phyloP scores from a whole-genome alignment of 208 protist species.

The Trypanosoma mega region DNA sequence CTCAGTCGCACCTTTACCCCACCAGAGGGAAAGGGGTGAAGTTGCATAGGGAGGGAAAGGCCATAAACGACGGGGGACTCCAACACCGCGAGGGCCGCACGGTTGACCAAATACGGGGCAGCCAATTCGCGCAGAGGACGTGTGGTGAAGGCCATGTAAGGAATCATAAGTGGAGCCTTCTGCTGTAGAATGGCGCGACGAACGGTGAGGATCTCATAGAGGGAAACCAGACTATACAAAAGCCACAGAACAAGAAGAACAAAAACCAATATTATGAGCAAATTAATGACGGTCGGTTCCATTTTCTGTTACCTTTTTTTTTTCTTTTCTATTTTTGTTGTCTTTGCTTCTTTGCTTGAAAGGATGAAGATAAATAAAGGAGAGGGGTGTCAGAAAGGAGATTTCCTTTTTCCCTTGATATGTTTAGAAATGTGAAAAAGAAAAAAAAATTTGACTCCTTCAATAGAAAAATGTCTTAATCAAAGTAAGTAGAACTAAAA shows the following conservation, averaged over 20 bases:
- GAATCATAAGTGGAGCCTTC: conserved; percentile 35
- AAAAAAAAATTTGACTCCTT: too few relatives aligned
- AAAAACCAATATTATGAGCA: conserved; percentile 19
- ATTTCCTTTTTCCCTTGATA: neutral
- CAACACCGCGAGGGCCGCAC: neutral
- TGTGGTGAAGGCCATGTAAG: conserved; percentile 47
- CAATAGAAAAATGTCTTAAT: too few relatives aligned
- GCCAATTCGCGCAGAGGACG: conserved; percentile 44
- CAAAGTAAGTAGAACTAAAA: too few relatives aligned
- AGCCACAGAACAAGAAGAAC: conserved; percentile 2
- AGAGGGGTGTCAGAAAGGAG: too few relatives aligned
- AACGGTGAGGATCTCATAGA: conserved; percentile 27
- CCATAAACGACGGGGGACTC: neutral
- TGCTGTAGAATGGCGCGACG: conserved; percentile 25
- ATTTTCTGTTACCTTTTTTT: conserved; percentile 5
- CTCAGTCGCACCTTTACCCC: neutral
- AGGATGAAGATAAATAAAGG: conserved; percentile 3
- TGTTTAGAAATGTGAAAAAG: neutral
- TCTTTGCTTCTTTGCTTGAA: conserved; percentile 11
- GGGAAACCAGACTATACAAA: conserved; percentile 2
- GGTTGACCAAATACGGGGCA: conserved; percentile 25
- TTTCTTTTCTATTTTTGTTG: conserved; percentile 12
- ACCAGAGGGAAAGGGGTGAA: neutral
- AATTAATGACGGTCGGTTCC: conserved; percentile 6
- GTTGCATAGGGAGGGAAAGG: conserved; percentile 5